Evolutionary conservation across 352 stramenopile genomes (phyloP).

Genomic region (Pythium brassicae): DNA sequence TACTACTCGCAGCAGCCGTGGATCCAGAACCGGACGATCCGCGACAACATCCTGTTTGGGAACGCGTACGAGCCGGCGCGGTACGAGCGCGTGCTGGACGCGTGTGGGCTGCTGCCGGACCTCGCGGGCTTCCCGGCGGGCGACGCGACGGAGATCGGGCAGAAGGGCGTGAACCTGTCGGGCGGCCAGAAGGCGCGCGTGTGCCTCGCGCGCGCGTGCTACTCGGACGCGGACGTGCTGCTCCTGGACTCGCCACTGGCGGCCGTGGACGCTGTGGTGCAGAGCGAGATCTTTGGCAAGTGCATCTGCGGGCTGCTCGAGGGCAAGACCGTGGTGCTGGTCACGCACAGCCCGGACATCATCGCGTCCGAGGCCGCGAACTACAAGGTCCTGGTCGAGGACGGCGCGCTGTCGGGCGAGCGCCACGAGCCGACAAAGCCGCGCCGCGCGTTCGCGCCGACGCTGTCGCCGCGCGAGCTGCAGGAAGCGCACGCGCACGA

Average conservation of each 20-base stretch:
- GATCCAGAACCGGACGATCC: conserved; percentile 93
- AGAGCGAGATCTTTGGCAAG: conserved; percentile 87
- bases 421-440: not conserved
- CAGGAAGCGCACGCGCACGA: conserved; percentile 2
- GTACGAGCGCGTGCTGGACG: conserved; percentile 61
- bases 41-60: conserved; percentile 95
- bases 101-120: conserved; percentile 84
- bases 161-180: conserved; percentile 94
- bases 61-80: conserved; percentile 37
- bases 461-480: conserved; percentile 1
- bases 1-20: conserved; percentile 91
- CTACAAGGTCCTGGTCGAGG: conserved; percentile 16
- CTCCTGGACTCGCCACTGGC: conserved; percentile 92
- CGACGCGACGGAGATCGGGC: conserved; percentile 94
- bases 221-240: conserved; percentile 59
- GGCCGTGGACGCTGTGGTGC: conserved; percentile 93
- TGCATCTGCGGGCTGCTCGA: conserved; percentile 36
- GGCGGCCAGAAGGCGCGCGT: conserved; percentile 91
- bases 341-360: conserved; percentile 88
- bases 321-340: conserved; percentile 81
- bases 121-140: conserved; percentile 72
- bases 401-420: conserved; percentile 3
- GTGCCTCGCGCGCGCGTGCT: conserved; percentile 62
- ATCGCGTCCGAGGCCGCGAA: conserved; percentile 27
- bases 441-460: conserved; percentile 1